Evolutionary conservation across 768 basidiomycete genomes (phyloP).

Genomic region (Panus rudis): DNA sequence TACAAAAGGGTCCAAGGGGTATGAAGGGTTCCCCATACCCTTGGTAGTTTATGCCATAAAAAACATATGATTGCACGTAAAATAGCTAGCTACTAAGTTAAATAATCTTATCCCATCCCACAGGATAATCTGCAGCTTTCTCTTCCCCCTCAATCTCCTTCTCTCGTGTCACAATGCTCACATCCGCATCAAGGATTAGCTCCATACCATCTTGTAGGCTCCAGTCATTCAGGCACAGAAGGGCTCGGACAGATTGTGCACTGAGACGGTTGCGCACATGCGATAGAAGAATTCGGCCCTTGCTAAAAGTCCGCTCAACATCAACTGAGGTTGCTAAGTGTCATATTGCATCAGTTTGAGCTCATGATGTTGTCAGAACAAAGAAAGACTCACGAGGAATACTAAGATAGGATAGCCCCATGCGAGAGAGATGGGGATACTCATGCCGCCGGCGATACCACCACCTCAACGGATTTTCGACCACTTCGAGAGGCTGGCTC

Average conservation of each 20-base stretch:
- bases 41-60: too few relatives aligned
- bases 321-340: conserved; percentile 9
- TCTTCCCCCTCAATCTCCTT: too few relatives aligned
- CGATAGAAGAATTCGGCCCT: conserved; percentile 7
- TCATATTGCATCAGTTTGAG: background rate
- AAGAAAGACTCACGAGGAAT: background rate
- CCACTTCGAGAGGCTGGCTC: background rate
- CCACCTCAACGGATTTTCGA: background rate
- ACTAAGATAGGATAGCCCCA: conserved; percentile 26
- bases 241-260: conserved; percentile 14
- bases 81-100: too few relatives aligned
- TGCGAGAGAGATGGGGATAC: conserved; percentile 13
- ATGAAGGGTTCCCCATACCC: too few relatives aligned
- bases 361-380: too few relatives aligned
- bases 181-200: too few relatives aligned
- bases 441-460: background rate
- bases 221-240: conserved; percentile 31
- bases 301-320: conserved; percentile 11
- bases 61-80: too few relatives aligned
- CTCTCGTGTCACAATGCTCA: too few relatives aligned
- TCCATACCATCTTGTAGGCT: too few relatives aligned
- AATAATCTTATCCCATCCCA: too few relatives aligned
- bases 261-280: conserved; percentile 4
- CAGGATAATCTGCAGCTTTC: too few relatives aligned
- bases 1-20: too few relatives aligned